phyloP scores from a whole-genome alignment of 768 basidiomycete genomes.

The Amanita pseudoporphyria region DNA sequence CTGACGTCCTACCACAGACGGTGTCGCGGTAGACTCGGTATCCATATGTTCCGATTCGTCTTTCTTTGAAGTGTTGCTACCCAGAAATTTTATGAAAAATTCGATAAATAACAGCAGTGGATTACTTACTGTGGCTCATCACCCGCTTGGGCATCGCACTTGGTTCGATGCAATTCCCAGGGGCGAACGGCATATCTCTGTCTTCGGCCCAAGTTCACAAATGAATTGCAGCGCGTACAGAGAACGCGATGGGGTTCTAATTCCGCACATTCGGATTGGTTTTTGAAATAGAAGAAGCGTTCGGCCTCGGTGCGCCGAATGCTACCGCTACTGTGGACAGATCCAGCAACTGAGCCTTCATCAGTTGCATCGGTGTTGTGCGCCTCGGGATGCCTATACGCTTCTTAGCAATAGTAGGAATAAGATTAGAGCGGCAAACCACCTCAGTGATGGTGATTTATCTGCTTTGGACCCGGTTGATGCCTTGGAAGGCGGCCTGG shows the following conservation, averaged over 20 bases:
- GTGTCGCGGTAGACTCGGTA: slow-evolving; percentile 17
- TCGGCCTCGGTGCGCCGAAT: slow-evolving; percentile 53
- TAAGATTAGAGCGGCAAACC: background rate
- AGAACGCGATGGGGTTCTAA: slow-evolving; percentile 49
- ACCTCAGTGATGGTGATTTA: background rate
- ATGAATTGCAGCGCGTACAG: slow-evolving; percentile 49
- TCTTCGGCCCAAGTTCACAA: slow-evolving; percentile 45
- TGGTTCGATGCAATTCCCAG: slow-evolving; percentile 51
- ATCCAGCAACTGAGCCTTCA: slow-evolving; percentile 51
- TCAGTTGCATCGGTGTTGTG: slow-evolving; percentile 27
- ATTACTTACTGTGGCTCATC: slow-evolving; percentile 19
- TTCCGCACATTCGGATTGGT: slow-evolving; percentile 47
- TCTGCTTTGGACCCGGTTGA: background rate
- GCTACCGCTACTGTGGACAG: slow-evolving; percentile 27
- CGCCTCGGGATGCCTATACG: slow-evolving; percentile 13
- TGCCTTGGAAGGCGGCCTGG: background rate
- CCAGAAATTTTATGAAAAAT: slow-evolving; percentile 1
- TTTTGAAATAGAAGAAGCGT: slow-evolving; percentile 53
- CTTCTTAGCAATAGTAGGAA: slow-evolving; percentile 7
- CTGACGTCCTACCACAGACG: slow-evolving; percentile 14
- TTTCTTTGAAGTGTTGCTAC: background rate
- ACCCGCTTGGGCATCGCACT: slow-evolving; percentile 37
- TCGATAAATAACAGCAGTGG: slow-evolving; percentile 3
- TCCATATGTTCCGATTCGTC: slow-evolving; percentile 17
- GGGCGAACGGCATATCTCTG: slow-evolving; percentile 47